Base-by-base conservation (phyloP, 2,329 filamentous ascomycete species). In the Gaeumannomyces sp. region DNA sequence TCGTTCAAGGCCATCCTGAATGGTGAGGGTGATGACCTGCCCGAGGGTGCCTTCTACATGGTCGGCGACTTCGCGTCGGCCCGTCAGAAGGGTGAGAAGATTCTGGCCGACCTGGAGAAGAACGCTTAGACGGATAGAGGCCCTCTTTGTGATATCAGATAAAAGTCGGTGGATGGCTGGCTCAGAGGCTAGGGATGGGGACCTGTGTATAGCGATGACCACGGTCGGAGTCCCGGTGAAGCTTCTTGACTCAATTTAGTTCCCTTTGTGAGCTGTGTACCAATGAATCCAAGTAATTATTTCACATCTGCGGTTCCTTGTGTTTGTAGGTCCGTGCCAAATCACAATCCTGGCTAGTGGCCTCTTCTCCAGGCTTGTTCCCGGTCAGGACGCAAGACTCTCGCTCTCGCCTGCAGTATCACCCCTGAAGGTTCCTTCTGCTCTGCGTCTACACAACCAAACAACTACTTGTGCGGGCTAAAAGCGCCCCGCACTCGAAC, bases 51-150 rank as follows among this genome's bases (percentile, higher is more conserved):
- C 78, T 84, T 97, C 89, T 97, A 97, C 90, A 97, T 97, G 93
- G 93, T 98, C 79, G 95, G 95, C 79, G 91, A 97, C 85, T 89
- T 98, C 74, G 91, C 91, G 74, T 93, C 92, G 70, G 95, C 93
- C 72, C 91, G 91, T 78, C 88, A 85, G 76, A 99, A 99, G 92
- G 95, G 94, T 85, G 93, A 97, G 89, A 97, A 98, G 93, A 98
- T 99, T 86, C 84, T 99, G 78, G 93, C 95, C 74, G 95, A 98
- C 75, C 86, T 98, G 74, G 91, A 95, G 79, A 80, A 82, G 76
- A 80, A 72, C 72, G n/a, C 62, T 19, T 67, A 82, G 79, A 73
- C 69, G 71, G 67, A 69, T 38, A 31, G 22, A 33, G 59, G 27
- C 50, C 35, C 59, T 31, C 28, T 16, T 60, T 28, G 67, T 66